Evolutionary conservation across 176 grass and related monocot species (phyloP).

Genomic region (Metroxylon sagu): DNA sequence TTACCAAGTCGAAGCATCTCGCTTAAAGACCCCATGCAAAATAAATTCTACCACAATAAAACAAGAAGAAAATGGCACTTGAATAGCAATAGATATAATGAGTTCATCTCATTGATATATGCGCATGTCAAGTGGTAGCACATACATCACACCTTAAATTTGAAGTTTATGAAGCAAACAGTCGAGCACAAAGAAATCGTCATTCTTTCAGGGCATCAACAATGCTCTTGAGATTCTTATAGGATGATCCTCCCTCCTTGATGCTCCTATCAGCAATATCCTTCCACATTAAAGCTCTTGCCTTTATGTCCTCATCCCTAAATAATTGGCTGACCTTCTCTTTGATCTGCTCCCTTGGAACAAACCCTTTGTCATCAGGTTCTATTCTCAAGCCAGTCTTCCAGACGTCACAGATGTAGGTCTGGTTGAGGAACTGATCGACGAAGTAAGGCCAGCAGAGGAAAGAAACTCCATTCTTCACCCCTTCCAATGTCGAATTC

Average conservation of each 20-base stretch:
- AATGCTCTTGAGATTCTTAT: slow-evolving; percentile 38
- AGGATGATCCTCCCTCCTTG: slow-evolving; percentile 35
- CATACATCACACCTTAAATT: no score
- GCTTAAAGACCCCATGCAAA: no score
- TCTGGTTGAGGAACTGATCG: slow-evolving; percentile 61
- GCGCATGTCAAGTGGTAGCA: no score
- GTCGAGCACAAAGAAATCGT: neutral
- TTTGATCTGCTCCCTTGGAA: slow-evolving; percentile 33
- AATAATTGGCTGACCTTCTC: slow-evolving; percentile 30
- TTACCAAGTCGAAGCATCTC: no score
- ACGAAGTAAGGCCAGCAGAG: slow-evolving; percentile 72
- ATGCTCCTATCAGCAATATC: slow-evolving; percentile 24
- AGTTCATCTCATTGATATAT: no score
- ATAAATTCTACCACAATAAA: no score
- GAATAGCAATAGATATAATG: no score
- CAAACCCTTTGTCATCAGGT: slow-evolving; percentile 24
- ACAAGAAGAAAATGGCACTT: no score
- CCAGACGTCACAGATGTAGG: slow-evolving; percentile 74
- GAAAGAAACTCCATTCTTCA: slow-evolving; percentile 53
- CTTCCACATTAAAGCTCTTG: slow-evolving; percentile 31
- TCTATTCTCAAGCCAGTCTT: slow-evolving; percentile 42
- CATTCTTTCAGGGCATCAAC: slow-evolving; percentile 32
- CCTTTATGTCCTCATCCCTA: slow-evolving; percentile 27
- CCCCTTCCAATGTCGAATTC: slow-evolving; percentile 65
- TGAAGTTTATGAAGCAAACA: no score